phyloP scores from a whole-genome alignment of 257 asterid genomes.

The Fraxinus pennsylvanica region DNA sequence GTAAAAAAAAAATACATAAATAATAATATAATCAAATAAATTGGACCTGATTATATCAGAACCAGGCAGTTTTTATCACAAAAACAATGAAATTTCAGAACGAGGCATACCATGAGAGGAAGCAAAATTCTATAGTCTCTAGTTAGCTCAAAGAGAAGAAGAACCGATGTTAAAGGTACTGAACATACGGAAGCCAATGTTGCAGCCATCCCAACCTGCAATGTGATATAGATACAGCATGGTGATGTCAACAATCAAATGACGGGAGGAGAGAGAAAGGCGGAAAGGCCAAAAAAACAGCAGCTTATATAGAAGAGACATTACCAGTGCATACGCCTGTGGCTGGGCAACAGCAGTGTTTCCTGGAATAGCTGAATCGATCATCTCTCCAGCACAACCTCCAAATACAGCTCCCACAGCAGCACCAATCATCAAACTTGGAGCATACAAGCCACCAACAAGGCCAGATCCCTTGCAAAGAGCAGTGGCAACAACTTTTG shows the following conservation, averaged over 20 bases:
- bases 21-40: conserved; percentile 7
- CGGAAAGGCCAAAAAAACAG: conserved; percentile 18
- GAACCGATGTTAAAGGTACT: conserved; percentile 93
- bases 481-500: conserved; percentile 94
- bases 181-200: conserved; percentile 95
- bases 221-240: conserved; percentile 19
- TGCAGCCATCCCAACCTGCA: conserved; percentile 99
- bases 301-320: conserved; percentile 3
- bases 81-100: conserved; percentile 16
- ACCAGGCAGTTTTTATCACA: conserved; percentile 19
- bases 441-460: conserved; percentile 97
- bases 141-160: conserved; percentile 92
- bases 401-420: conserved; percentile 99
- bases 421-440: conserved; percentile 99
- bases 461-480: conserved; percentile 96
- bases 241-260: conserved; percentile 19
- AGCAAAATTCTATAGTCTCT: conserved; percentile 95
- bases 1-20: neutral
- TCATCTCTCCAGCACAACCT: conserved; percentile 85
- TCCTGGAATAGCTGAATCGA: conserved; percentile 96
- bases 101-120: conserved; percentile 81
- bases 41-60: neutral
- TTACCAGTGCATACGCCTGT: conserved; percentile 96
- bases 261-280: conserved; percentile 1
- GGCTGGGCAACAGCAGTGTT: conserved; percentile 95